A percentile compares a stretch with the other conserved stretches of the same genome.
phyloP scores from a whole-genome alignment of 192 early-diverging fungal species.

The Globomyces pollinis-pini region DNA sequence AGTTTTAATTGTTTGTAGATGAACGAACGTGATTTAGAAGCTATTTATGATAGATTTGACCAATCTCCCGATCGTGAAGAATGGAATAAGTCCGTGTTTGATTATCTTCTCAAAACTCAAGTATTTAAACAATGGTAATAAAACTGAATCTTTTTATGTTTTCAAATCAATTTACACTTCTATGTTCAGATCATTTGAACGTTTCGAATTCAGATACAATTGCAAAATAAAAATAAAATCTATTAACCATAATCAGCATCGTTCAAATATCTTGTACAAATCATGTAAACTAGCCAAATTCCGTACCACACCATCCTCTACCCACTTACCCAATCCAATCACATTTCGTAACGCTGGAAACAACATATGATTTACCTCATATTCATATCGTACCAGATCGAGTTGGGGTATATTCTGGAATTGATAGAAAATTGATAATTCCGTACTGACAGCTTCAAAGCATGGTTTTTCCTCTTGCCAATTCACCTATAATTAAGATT shows the following conservation, averaged over 20 bases:
- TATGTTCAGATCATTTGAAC: too few relatives aligned
- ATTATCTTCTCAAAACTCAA: constrained; percentile 19
- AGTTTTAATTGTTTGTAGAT: not conserved
- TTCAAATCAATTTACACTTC: too few relatives aligned
- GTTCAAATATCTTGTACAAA: constrained; percentile 92
- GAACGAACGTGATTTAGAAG: constrained; percentile 15
- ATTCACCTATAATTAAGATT: constrained; percentile 68
- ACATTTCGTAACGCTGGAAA: constrained; percentile 69
- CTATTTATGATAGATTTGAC: constrained; percentile 41
- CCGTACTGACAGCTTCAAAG: constrained; percentile 64
- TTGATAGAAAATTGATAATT: constrained; percentile 59
- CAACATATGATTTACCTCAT: constrained; percentile 62
- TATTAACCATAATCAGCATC: too few relatives aligned
- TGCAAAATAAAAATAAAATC: too few relatives aligned
- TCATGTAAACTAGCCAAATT: constrained; percentile 79
- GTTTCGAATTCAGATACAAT: too few relatives aligned
- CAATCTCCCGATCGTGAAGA: constrained; percentile 21
- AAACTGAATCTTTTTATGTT: too few relatives aligned
- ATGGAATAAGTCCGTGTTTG: constrained; percentile 33
- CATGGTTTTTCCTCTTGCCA: constrained; percentile 83
- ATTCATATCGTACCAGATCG: too few relatives aligned
- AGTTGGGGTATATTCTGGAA: constrained; percentile 11
- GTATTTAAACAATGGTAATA: too few relatives aligned
- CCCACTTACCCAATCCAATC: constrained; percentile 61
- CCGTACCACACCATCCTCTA: constrained; percentile 52